Percentiles rank a stretch among this genome's conserved stretches.
Evolutionary conservation across 345 rosid genomes (phyloP).

Genomic region (Stellera chamaejasme): DNA sequence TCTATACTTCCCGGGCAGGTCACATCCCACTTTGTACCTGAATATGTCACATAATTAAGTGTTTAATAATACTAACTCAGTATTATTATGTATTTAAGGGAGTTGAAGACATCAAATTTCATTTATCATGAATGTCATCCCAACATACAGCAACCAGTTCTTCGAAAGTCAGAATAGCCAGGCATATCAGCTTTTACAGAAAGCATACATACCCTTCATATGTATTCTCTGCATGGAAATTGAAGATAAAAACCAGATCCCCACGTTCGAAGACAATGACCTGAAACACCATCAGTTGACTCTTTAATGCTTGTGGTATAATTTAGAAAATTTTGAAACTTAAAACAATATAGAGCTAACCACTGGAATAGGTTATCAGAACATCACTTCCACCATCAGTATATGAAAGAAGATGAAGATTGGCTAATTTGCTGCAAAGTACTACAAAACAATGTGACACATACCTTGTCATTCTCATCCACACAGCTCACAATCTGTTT

Average conservation of each 20-base stretch:
- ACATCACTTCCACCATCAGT: not conserved
- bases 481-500: conserved; percentile 71
- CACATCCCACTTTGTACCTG: conserved; percentile 77
- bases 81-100: not conserved
- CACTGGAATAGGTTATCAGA: not conserved
- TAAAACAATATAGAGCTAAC: not conserved
- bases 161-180: not conserved
- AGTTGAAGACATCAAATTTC: too few relatives aligned
- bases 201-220: conserved; percentile 50
- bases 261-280: conserved; percentile 75
- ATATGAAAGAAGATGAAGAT: not conserved
- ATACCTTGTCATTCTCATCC: conserved; percentile 64
- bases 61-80: too few relatives aligned
- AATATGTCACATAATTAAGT: conserved; percentile 18
- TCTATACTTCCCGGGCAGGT: conserved; percentile 73
- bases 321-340: not conserved
- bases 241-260: conserved; percentile 68
- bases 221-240: conserved; percentile 62
- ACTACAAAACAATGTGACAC: conserved; percentile 4
- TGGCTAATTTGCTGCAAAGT: not conserved
- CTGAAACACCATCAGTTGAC: conserved; percentile 27
- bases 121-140: too few relatives aligned
- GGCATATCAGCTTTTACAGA: not conserved
- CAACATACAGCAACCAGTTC: not conserved
- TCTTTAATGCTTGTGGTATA: not conserved